Evolutionary conservation across 2,329 filamentous ascomycete species (phyloP).

Genomic region (Claviceps humidiphila): DNA sequence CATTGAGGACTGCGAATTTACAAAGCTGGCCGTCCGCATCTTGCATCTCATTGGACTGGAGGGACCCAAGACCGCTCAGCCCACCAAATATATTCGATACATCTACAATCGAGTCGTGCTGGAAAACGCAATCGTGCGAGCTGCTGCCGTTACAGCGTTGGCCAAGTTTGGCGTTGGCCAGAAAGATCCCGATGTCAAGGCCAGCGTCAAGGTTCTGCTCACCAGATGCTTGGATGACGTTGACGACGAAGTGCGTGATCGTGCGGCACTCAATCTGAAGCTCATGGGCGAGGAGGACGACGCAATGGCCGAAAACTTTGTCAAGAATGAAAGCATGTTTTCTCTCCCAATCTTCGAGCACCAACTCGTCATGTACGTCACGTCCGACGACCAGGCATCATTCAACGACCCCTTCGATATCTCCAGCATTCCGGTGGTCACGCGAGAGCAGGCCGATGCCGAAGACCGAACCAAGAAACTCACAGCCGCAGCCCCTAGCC

Average conservation of each 20-base stretch:
- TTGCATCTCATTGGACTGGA: slow-evolving; percentile 88
- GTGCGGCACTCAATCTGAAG: slow-evolving; percentile 81
- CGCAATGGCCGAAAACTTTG: slow-evolving; percentile 71
- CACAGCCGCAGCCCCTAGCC: slow-evolving; percentile 77
- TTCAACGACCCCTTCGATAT: slow-evolving; percentile 86
- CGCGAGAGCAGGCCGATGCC: slow-evolving; percentile 87
- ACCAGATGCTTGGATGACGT: slow-evolving; percentile 91
- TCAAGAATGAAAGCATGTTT: slow-evolving; percentile 95
- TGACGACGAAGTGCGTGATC: slow-evolving; percentile 93
- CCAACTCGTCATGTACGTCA: slow-evolving; percentile 95
- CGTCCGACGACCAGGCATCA: slow-evolving; percentile 73
- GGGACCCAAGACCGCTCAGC: slow-evolving; percentile 87
- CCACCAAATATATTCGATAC: slow-evolving; percentile 97
- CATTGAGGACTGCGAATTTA: slow-evolving; percentile 98
- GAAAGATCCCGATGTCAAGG: slow-evolving; percentile 92
- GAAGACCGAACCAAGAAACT: slow-evolving; percentile 97
- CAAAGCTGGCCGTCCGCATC: slow-evolving; percentile 90
- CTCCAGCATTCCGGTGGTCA: slow-evolving; percentile 80
- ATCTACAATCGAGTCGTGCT: slow-evolving; percentile 98
- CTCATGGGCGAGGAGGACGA: slow-evolving; percentile 90
- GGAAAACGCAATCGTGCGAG: slow-evolving; percentile 91
- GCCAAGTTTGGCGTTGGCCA: slow-evolving; percentile 97
- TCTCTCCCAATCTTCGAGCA: slow-evolving; percentile 92
- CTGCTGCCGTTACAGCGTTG: slow-evolving; percentile 86
- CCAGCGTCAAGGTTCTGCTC: slow-evolving; percentile 83